These are phyloP conservation scores for Acanthamoeba lenticulata DNA, from an alignment of 208 protist species.

Conservation along the genomic window DNA sequence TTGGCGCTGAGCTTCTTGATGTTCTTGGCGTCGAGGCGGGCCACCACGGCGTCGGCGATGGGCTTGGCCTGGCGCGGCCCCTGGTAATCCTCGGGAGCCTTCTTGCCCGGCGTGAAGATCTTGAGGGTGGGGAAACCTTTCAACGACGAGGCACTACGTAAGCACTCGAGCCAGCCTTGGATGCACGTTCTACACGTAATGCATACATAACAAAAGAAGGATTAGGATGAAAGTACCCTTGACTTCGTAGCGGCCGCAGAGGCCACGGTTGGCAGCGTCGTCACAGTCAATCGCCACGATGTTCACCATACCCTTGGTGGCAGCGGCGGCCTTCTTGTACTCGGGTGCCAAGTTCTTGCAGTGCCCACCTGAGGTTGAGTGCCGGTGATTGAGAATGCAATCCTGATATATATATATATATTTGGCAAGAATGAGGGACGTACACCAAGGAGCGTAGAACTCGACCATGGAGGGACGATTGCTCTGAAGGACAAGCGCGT, in stretches of 20 bases:
- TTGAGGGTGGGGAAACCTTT: conserved; percentile 35
- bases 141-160: not conserved
- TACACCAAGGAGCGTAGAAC: conserved; percentile 57
- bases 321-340: conserved; percentile 22
- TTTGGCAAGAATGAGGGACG: not conserved
- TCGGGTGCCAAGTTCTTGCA: not conserved
- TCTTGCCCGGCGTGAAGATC: not conserved
- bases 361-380: not conserved
- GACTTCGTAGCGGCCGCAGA: conserved; percentile 29
- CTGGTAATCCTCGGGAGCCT: conserved; percentile 10
- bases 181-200: too few species aligned
- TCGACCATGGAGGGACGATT: conserved; percentile 38
- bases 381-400: too few species aligned
- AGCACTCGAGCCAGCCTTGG: not conserved
- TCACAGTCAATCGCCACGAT: conserved; percentile 42
- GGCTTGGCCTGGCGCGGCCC: not conserved
- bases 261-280: not conserved
- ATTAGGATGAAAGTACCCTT: not conserved
- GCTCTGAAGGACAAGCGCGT: conserved; percentile 40
- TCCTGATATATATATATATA: not conserved
- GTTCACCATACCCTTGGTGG: conserved; percentile 46
- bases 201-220: not conserved
- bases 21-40: conserved; percentile 29
- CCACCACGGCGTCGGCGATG: not conserved
- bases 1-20: conserved; percentile 25